Conservation (phyloP, 345 rosid genomes). For the Rhizophora apiculata region DNA sequence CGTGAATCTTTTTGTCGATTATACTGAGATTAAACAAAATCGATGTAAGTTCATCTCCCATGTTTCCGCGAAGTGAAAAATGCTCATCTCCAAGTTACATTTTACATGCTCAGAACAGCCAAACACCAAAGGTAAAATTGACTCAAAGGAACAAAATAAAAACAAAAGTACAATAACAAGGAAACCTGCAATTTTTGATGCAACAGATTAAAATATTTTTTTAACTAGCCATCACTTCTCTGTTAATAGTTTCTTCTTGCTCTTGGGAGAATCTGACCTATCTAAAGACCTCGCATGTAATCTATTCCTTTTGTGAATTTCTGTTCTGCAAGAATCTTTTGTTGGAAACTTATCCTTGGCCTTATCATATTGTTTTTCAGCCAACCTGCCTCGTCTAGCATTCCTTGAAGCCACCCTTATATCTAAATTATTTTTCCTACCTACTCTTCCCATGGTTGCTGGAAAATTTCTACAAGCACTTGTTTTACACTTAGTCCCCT, state of each 20-base stretch:
- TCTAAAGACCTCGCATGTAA: background rate
- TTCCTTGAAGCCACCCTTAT: slow-evolving; percentile 5
- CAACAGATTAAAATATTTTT: background rate
- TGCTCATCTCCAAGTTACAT: too few relatives aligned
- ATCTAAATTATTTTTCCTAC: slow-evolving; percentile 9
- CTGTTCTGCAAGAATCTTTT: background rate
- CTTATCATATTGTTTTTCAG: slow-evolving; percentile 5
- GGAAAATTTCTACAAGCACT: slow-evolving; percentile 5
- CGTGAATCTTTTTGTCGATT: too few relatives aligned
- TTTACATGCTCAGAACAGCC: background rate
- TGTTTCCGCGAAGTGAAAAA: too few relatives aligned
- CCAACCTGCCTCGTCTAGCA: slow-evolving; percentile 10
- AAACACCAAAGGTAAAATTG: background rate
- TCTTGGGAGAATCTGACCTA: slow-evolving; percentile 3
- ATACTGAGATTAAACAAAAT: too few relatives aligned
- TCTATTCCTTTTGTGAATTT: background rate
- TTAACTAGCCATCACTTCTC: slow-evolving; percentile 1
- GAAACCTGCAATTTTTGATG: slow-evolving; percentile 6
- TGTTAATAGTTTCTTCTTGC: slow-evolving; percentile 1
- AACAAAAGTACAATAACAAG: background rate
- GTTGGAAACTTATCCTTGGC: background rate
- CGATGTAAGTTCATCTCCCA: too few relatives aligned
- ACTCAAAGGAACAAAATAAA: background rate
- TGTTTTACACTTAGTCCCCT: slow-evolving; percentile 19
- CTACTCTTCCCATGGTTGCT: background rate